These are phyloP conservation scores for Opeltia flavorubescens DNA, from an alignment of 495 filamentous ascomycete genomes.

Conservation along the genomic window DNA sequence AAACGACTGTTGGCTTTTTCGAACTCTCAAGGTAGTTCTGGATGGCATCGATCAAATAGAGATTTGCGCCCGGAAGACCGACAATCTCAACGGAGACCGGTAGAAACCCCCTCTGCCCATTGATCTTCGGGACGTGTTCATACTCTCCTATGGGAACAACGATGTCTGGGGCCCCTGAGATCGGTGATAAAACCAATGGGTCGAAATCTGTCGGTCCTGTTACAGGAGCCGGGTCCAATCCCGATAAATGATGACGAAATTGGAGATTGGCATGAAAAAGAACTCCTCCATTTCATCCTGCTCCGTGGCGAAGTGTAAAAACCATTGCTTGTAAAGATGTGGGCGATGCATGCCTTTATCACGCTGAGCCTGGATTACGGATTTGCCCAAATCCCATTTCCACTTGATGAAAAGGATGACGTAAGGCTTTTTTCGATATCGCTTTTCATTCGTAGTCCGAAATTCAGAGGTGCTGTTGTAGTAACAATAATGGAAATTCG, in stretches of 20 bases:
- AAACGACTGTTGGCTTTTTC: too few relatives aligned
- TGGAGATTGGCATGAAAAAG: constrained; percentile 16
- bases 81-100: constrained; percentile 43
- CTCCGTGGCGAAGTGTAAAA: neutral
- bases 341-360: neutral
- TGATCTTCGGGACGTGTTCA: constrained; percentile 33
- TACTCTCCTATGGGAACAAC: constrained; percentile 43
- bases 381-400: neutral
- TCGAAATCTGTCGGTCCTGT: neutral
- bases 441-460: neutral
- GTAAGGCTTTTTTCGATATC: neutral
- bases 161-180: constrained; percentile 32
- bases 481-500: neutral
- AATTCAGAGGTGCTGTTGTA: neutral
- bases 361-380: neutral
- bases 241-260: constrained; percentile 17
- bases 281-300: constrained; percentile 12
- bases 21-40: neutral
- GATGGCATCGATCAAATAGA: neutral
- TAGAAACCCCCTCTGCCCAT: constrained; percentile 33
- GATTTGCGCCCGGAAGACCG: constrained; percentile 10
- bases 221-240: constrained; percentile 7
- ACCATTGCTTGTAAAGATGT: neutral
- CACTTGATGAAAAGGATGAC: neutral
- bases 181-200: neutral